Conservation (phyloP, 257 asterid species). For the Petrea volubilis region DNA sequence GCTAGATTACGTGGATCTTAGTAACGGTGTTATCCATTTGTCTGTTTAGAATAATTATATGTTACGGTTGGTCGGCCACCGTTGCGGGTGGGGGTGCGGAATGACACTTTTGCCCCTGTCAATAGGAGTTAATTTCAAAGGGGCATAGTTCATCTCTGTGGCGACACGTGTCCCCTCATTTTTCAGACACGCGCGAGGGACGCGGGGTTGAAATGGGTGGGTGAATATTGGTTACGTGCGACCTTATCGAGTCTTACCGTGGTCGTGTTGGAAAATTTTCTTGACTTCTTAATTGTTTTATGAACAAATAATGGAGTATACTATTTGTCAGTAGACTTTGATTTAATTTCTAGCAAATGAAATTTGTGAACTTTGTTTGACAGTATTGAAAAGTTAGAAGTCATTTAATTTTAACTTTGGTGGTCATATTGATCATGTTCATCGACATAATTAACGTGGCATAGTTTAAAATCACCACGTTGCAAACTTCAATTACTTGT, state of each 20-base stretch:
- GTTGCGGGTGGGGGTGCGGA: neutral
- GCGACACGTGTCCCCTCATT: conserved; percentile 8
- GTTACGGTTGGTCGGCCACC: neutral
- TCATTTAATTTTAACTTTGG: no score
- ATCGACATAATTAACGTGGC: no score
- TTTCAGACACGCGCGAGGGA: neutral
- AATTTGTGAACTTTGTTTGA: no score
- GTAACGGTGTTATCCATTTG: conserved; percentile 23
- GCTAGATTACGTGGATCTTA: conserved; percentile 18
- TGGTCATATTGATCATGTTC: no score
- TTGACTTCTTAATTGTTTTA: no score
- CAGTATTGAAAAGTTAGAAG: no score
- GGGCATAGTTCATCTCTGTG: conserved; percentile 2
- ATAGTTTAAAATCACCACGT: no score
- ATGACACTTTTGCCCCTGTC: neutral
- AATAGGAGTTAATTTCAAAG: neutral
- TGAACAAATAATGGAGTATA: no score
- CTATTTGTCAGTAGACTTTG: no score
- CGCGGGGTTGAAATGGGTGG: neutral
- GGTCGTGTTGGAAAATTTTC: neutral
- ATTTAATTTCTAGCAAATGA: no score
- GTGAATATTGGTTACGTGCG: neutral
- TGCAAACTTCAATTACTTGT: no score
- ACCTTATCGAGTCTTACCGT: neutral
- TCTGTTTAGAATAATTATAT: neutral